Base-by-base conservation (phyloP, 2,329 filamentous ascomycete genomes). In the Sporothrix pseudoabietina region DNA sequence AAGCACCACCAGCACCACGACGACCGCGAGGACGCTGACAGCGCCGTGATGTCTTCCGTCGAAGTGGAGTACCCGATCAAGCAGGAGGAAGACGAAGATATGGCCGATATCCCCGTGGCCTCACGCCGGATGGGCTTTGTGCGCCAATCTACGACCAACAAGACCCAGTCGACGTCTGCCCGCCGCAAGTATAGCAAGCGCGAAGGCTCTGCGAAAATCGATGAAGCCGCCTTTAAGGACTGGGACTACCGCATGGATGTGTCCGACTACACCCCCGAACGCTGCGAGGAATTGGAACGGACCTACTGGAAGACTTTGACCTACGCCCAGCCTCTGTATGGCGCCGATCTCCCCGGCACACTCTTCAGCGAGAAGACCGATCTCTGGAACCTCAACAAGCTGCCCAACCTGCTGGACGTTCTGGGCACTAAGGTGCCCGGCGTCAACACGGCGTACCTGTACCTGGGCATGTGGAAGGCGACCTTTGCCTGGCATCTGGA, bases 401-500 rank as follows among this genome's bases (percentile, higher is more conserved):
- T 99, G 41, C 93, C 94, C 14, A 99, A 98, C 77, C 84, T 99
- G 72, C 87, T 99, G 54, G 96, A 99, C 81, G 93, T 98, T 4
- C 86, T 99, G 1, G 96, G 96, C 7, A 95, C 94, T 72, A 97
- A 98, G 78, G 94, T 99, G 9, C 97, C 96, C 3, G 96, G 96
- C 77, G 97, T 99, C 79, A 99, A 99, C 79, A 99, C 95, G 1
- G 95, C 96, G 1, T 99, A 99, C 79, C 88, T 99, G 1, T 99
- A 99, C 80, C 87, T 99, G 74, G 96, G 96, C 59, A 99, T 99
- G 96, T 99, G 96, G 96, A 98, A 98, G 82, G 95, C 96, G 14
- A 98, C 96, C 0, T 99, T 99, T 81, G 96, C 96, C 9, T 99
- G 96, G 96, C 96, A 99, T 87, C 84, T 99, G 71, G 96, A 99